Base-by-base conservation (phyloP, 805 yeast genomes). In the Tetrapisispora namnaoensis region DNA sequence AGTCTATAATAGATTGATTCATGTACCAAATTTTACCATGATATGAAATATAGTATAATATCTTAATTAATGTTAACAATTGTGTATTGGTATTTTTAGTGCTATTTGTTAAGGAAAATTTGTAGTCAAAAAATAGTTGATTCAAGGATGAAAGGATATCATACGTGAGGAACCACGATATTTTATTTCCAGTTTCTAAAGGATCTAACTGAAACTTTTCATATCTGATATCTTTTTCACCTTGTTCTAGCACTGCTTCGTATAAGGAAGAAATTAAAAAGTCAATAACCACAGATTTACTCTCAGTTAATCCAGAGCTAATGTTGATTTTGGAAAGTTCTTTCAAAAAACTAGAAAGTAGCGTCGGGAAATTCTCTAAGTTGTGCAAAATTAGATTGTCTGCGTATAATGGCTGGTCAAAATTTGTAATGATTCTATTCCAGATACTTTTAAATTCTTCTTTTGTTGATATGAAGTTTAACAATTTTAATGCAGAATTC, bases 121-220 rank as follows among this genome's bases (percentile, higher is more conserved):
- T 64, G 9, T 65, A 65, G 51, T 58, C 52, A 42, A 58, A 58
- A 27, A 71, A 74, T 3, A 73, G 51, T 11, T 69, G 68, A 55
- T 78, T 79, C 4, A 76, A 56, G 14, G 60, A 50, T 8, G 69
- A 46, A 20, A 76, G 55, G 37, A 71, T 57, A 18, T 69, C 68
- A 22, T 75, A 61, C 24, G 70, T 71, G 27, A 73, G 70, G 36
- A 77, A 67, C 85, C 85, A 79, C 13, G 74, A 72, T 38, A 68
- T 65, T 1, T 40, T 52, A 1, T 53, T 38, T 10, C 66, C 64
- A 3, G 58, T 46, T 38, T 64, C 68, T 3, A 56, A 38, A 16
- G 65, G 60, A 22, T 59, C 63, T 24, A 70, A 50, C 8, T 68
- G 53, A 49, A 72, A 71, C 4, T 59, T 49, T 4, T 62, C 63